Evolutionary conservation across 345 rosid species (phyloP).

Genomic region (Melaleuca alternifolia): DNA sequence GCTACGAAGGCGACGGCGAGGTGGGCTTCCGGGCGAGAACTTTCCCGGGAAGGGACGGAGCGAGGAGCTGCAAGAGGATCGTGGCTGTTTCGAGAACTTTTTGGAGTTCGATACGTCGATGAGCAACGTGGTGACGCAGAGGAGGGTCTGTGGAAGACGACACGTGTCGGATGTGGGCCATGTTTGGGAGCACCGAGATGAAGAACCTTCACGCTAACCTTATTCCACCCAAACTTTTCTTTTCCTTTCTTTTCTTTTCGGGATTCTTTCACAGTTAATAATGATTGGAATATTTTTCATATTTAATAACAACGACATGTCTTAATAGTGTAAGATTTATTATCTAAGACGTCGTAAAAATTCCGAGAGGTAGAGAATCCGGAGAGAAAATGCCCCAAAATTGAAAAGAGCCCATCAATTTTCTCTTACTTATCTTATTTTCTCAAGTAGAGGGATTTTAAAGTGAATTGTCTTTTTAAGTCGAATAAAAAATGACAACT

Average conservation of each 20-base stretch:
- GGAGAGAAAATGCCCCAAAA: too few relatives aligned
- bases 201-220: neutral
- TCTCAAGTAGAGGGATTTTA: neutral
- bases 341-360: too few relatives aligned
- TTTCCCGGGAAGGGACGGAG: neutral
- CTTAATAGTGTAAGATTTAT: too few relatives aligned
- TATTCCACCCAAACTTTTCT: too few relatives aligned
- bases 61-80: too few relatives aligned
- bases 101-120: neutral
- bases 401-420: too few relatives aligned
- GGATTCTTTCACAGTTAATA: too few relatives aligned
- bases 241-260: too few relatives aligned
- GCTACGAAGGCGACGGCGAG: neutral
- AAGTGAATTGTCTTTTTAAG: neutral
- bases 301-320: too few relatives aligned
- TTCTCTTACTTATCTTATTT: neutral
- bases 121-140: neutral
- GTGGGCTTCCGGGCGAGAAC: neutral
- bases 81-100: neutral
- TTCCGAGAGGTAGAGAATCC: neutral
- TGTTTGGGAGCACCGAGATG: neutral
- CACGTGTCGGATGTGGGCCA: neutral
- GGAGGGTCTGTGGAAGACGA: neutral
- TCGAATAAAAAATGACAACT: rapidly evolving
- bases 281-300: too few relatives aligned